Conservation (phyloP, 768 basidiomycete genomes). For the Astraeus odoratus region DNA sequence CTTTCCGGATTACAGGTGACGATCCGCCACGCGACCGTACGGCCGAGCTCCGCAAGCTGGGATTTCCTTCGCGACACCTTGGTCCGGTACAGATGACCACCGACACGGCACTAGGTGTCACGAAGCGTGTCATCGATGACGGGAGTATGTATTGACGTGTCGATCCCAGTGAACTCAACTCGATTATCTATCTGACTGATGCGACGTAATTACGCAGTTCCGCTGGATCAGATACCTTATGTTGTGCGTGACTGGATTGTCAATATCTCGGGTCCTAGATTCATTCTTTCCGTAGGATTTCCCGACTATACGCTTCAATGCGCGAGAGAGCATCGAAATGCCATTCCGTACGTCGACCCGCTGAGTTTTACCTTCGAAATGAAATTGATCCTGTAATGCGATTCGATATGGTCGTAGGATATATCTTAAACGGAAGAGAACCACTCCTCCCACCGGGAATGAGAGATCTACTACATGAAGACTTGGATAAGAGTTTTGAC, state of each 20-base stretch:
- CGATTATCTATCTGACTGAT: background rate
- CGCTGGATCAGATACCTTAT: conserved; percentile 67
- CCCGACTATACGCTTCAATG: conserved; percentile 85
- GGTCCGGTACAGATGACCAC: conserved; percentile 96
- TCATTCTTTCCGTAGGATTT: conserved; percentile 51
- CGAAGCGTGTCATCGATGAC: conserved; percentile 75
- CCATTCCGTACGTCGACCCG: conserved; percentile 69
- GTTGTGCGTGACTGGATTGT: conserved; percentile 37
- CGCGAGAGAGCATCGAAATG: conserved; percentile 94
- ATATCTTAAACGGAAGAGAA: conserved; percentile 45
- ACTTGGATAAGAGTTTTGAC: conserved; percentile 83
- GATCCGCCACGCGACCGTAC: conserved; percentile 96
- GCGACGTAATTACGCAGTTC: conserved; percentile 30
- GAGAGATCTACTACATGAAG: conserved; percentile 76
- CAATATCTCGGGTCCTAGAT: background rate
- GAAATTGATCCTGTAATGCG: conserved; percentile 1
- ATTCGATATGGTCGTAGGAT: conserved; percentile 27
- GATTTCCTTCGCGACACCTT: conserved; percentile 82
- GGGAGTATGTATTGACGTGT: conserved; percentile 48
- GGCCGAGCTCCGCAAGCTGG: conserved; percentile 74
- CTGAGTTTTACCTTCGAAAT: background rate
- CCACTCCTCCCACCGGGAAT: conserved; percentile 87
- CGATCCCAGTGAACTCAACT: no score
- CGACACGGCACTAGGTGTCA: conserved; percentile 91
- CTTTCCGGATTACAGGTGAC: conserved; percentile 52